phyloP scores from a whole-genome alignment of 1,284 basidiomycete genomes.

The Wolfiporia cocos region DNA sequence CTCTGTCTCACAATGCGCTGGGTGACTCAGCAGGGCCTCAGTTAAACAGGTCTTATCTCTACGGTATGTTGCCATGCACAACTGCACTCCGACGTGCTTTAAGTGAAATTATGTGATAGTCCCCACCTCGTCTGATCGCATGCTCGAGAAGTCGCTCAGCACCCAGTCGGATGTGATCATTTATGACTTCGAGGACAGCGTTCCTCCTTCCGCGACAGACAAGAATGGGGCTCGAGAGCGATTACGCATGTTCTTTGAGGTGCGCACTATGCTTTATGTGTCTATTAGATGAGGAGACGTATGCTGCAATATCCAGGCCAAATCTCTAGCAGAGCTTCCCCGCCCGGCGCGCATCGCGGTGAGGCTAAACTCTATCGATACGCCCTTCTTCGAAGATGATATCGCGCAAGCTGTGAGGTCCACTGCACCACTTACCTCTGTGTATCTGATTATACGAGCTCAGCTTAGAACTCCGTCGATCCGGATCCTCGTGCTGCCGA shows the following conservation, averaged over 20 bases:
- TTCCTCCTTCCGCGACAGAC: constrained; percentile 53
- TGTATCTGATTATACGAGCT: background rate
- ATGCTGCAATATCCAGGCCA: constrained; percentile 21
- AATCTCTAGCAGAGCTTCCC: constrained; percentile 31
- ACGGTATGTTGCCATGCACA: constrained; percentile 2
- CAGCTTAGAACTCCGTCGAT: constrained; percentile 33
- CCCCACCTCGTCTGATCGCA: constrained; percentile 71
- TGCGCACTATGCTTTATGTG: constrained; percentile 26
- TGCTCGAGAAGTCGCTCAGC: constrained; percentile 73
- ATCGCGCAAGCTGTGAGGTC: constrained; percentile 53
- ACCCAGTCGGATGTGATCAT: constrained; percentile 68
- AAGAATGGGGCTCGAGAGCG: constrained; percentile 59
- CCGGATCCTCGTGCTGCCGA: constrained; percentile 69
- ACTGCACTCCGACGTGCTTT: background rate
- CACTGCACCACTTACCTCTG: background rate
- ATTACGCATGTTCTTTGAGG: constrained; percentile 54
- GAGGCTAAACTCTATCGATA: constrained; percentile 71
- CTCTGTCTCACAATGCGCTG: background rate
- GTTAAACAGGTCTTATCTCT: constrained; percentile 9
- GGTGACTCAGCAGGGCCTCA: background rate
- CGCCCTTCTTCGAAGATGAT: constrained; percentile 69
- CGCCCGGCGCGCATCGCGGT: constrained; percentile 55
- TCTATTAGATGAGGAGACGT: too few species aligned
- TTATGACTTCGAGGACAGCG: constrained; percentile 86
- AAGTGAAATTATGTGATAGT: constrained; percentile 33